Base-by-base conservation (phyloP, 345 rosid species). In the Boechera divaricarpa region DNA sequence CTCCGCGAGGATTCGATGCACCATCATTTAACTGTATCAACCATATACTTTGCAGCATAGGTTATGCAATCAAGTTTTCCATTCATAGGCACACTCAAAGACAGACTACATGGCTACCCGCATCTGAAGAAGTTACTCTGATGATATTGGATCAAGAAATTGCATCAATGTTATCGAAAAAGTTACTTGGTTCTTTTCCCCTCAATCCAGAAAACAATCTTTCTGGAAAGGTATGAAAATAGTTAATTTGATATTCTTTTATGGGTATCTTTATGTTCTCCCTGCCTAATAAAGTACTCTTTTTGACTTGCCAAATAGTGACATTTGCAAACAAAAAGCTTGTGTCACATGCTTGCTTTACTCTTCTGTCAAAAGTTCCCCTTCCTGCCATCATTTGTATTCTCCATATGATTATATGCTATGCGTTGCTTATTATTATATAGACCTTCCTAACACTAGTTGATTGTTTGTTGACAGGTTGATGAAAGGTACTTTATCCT, bases 11-110 rank as follows among this genome's bases (percentile, higher is more conserved):
- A 69, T 63, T 88, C 60, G 93, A 89, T 73, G 82, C 70, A 48
- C 82, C 71, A 65, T 86, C 90, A 66, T 90, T 87, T 88, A 87
- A 86, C 60, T 87, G 92, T 75, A 66, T 89, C 74, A 81, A 73
- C 28, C 82, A 63, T 71, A 79, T 86, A 63, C 90, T 95, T 72
- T 85, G 80, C 82, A 86, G 96, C 79, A 85, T 89, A 78, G 76
- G 79, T 77, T 75, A 77, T 77, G 87, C 85, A 12, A 75, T 89
- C 49, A 77, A 83, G 66, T 86, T 82, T 78, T 81, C 81, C 57
- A 74, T 82, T 65, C 70, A 70, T 56, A 78, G 79, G 69, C 78
- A 68, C 74, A 33, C 10, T 13, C 78, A 52, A 62, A 80, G 81
- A 44, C 77, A 60, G 24, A 53, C 63, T 64, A 52, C 33, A 41